A percentile compares a stretch with the other conserved stretches of the same genome.
phyloP scores from a whole-genome alignment of 495 filamentous ascomycete species.

The Penicillium samsonianum region DNA sequence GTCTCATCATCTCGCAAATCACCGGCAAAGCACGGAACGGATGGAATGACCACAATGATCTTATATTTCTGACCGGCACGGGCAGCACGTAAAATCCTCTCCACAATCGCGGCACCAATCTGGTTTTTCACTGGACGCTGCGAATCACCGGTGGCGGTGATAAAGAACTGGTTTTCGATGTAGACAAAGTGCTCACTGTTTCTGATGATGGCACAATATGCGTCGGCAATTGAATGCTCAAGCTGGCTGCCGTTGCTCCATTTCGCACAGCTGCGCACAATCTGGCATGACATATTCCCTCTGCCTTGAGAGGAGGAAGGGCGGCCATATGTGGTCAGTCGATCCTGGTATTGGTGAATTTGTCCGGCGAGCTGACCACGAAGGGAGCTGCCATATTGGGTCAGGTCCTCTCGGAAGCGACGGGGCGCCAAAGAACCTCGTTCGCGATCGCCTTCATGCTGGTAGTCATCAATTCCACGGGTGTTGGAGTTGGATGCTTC shows the following conservation, averaged over 20 bases:
- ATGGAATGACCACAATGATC: constrained; percentile 82
- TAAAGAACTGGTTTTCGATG: constrained; percentile 99
- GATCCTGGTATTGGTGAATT: constrained; percentile 51
- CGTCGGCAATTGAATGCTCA: constrained; percentile 87
- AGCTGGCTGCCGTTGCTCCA: constrained; percentile 70
- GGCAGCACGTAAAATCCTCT: constrained; percentile 80
- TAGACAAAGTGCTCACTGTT: constrained; percentile 85
- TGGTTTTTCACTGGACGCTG: constrained; percentile 84
- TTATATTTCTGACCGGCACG: constrained; percentile 73
- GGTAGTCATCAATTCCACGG: constrained; percentile 43
- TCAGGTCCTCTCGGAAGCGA: constrained; percentile 40
- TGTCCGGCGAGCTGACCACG: constrained; percentile 49
- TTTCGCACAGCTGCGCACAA: constrained; percentile 67
- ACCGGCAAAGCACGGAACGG: constrained; percentile 88
- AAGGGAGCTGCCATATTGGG: constrained; percentile 37
- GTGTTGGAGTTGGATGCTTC: constrained; percentile 34
- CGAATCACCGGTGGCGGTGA: constrained; percentile 76
- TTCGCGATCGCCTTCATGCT: constrained; percentile 36
- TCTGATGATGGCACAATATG: constrained; percentile 79
- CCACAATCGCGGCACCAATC: constrained; percentile 85
- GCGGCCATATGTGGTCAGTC: constrained; percentile 32
- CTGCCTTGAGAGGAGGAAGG: constrained; percentile 28
- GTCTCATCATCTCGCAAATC: constrained; percentile 77
- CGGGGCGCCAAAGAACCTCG: constrained; percentile 34
- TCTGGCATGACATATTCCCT: constrained; percentile 62